Evolutionary conservation across 345 rosid genomes (phyloP).

Genomic region (Noccaea bulbosa): DNA sequence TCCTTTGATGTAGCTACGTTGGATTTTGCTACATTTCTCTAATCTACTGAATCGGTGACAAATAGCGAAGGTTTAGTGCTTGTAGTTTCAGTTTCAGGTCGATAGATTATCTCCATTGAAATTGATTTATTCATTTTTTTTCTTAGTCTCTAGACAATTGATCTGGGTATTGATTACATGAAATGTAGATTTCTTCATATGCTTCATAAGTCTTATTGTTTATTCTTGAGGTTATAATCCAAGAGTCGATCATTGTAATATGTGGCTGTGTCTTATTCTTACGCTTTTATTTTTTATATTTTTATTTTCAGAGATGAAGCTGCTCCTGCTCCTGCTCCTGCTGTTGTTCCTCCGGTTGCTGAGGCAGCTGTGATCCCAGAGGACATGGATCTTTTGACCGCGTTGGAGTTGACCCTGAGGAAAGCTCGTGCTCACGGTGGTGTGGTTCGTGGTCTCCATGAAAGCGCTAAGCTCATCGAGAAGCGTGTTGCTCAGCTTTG

Average conservation of each 20-base stretch:
- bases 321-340: slow-evolving; percentile 42
- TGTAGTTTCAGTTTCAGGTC: background rate
- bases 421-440: slow-evolving; percentile 80
- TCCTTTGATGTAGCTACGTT: background rate
- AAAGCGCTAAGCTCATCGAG: slow-evolving; percentile 77
- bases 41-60: background rate
- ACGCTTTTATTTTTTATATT: background rate
- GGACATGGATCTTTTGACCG: slow-evolving; percentile 77
- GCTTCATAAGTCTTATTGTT: background rate
- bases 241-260: background rate
- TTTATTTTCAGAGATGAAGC: slow-evolving; percentile 64
- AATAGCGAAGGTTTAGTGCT: background rate
- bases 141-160: background rate
- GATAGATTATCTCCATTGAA: background rate
- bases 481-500: slow-evolving; percentile 75
- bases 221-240: background rate
- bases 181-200: background rate
- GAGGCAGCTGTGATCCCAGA: slow-evolving; percentile 56
- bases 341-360: slow-evolving; percentile 49
- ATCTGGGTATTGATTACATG: background rate
- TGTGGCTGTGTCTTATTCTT: background rate
- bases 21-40: background rate
- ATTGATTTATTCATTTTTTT: background rate
- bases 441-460: slow-evolving; percentile 73
- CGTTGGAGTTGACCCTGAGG: slow-evolving; percentile 70